phyloP scores from a whole-genome alignment of 139 green algal species.

The Edaphochlamys debaryana region DNA sequence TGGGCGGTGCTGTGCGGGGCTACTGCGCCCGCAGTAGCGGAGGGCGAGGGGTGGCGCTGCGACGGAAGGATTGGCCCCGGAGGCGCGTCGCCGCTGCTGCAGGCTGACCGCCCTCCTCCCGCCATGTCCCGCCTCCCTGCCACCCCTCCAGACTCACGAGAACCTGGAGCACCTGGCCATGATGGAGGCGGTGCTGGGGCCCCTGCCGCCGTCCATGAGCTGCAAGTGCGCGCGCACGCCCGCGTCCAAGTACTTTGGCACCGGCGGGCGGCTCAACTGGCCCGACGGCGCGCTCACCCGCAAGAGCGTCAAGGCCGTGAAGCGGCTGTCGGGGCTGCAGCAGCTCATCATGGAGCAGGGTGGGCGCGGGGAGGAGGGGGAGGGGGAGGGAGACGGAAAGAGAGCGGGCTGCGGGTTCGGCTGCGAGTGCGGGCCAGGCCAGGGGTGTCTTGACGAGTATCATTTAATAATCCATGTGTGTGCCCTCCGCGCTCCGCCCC shows the following conservation, averaged over 20 bases:
- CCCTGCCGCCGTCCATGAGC: constrained; percentile 69
- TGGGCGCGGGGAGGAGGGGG: neutral
- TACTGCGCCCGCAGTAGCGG: neutral
- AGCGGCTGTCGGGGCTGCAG: constrained; percentile 44
- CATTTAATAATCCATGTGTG: no score
- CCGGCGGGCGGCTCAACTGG: constrained; percentile 74
- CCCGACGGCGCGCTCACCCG: constrained; percentile 72
- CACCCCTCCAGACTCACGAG: constrained; percentile 95
- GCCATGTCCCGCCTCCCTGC: neutral
- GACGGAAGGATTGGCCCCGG: no score
- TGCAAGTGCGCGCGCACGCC: constrained; percentile 38
- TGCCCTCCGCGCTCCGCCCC: no score
- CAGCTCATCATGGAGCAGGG: constrained; percentile 39
- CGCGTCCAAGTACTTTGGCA: constrained; percentile 56
- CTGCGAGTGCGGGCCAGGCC: no score
- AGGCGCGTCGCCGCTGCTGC: no score
- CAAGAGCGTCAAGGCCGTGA: constrained; percentile 84
- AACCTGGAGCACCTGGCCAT: constrained; percentile 99
- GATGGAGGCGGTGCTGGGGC: constrained; percentile 94
- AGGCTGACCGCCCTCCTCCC: neutral
- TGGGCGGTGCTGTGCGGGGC: no score
- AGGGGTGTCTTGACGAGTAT: no score
- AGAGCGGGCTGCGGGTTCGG: no score
- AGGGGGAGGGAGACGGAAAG: neutral
- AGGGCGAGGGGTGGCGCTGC: no score